Evolutionary conservation across 208 protist species (phyloP).

Genomic region (Acanthamoeba culbertsoni): DNA sequence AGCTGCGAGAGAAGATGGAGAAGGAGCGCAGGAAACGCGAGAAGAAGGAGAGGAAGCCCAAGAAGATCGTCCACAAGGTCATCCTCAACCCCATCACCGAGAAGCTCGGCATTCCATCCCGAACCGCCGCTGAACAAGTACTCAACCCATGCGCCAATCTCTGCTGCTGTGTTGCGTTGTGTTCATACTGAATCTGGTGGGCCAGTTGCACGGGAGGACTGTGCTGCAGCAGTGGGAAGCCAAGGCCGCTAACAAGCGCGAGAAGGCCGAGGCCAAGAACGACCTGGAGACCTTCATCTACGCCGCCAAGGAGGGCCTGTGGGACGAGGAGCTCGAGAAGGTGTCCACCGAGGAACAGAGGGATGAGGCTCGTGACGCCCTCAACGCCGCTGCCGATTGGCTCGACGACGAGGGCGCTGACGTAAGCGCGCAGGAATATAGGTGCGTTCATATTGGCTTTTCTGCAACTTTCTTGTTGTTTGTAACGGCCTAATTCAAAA

Average conservation of each 20-base stretch:
- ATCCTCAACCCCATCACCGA: not conserved
- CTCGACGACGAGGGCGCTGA: constrained; percentile 31
- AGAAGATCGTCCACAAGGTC: not conserved
- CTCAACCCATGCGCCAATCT: not conserved
- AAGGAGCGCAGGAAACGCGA: not conserved
- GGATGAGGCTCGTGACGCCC: not conserved
- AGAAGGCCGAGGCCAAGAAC: constrained; percentile 58
- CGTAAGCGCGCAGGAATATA: not conserved
- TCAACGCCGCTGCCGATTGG: constrained; percentile 38
- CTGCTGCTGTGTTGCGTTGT: not conserved
- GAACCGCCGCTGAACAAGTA: not conserved
- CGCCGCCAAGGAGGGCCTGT: constrained; percentile 52
- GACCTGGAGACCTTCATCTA: constrained; percentile 58
- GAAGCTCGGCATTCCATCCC: not conserved
- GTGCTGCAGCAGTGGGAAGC: constrained; percentile 1
- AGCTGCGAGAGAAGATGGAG: not conserved
- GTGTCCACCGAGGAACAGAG: constrained; percentile 47
- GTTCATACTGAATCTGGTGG: not conserved
- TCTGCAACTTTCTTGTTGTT: not conserved
- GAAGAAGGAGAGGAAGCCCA: not conserved
- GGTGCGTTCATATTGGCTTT: not conserved
- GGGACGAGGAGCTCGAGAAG: constrained; percentile 55
- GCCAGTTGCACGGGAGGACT: not conserved
- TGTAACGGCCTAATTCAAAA: no score
- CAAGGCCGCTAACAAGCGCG: not conserved